A percentile compares a stretch with the other conserved stretches of the same genome.
phyloP scores from a whole-genome alignment of 352 stramenopile species.

The Phytophthora uliginosa region DNA sequence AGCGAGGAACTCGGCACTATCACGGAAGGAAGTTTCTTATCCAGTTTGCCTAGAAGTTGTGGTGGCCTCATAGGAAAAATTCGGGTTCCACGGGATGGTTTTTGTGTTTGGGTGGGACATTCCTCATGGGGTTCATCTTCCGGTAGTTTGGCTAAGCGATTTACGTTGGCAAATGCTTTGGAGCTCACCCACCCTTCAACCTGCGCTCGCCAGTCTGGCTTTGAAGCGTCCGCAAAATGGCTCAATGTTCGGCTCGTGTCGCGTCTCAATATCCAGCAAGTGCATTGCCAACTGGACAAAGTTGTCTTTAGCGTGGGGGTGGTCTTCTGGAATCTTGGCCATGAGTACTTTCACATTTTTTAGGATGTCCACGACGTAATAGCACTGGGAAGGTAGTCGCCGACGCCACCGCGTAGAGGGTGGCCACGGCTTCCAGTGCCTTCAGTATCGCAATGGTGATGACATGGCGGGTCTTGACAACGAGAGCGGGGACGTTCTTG shows the following conservation, averaged over 20 bases:
- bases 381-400: conserved; percentile 25
- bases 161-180: neutral
- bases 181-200: conserved; percentile 4
- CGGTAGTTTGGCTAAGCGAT: neutral
- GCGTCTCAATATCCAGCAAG: conserved; percentile 11
- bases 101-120: neutral
- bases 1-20: neutral
- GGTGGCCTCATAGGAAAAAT: neutral
- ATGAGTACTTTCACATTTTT: conserved; percentile 7
- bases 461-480: conserved; percentile 17
- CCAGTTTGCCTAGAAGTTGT: too few relatives aligned
- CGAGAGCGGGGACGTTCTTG: conserved; percentile 13
- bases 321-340: conserved; percentile 10
- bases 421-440: conserved; percentile 4
- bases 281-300: conserved; percentile 22
- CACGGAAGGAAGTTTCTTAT: neutral
- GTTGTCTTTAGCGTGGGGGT: conserved; percentile 6
- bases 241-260: neutral
- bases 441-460: conserved; percentile 17
- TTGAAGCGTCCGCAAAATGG: neutral
- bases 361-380: conserved; percentile 10
- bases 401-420: conserved; percentile 15
- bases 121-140: neutral
- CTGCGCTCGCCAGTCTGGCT: neutral
- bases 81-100: neutral